These are phyloP conservation scores for Herpetomonas samuelpessoai DNA, from an alignment of 208 protist genomes.

Conservation along the genomic window DNA sequence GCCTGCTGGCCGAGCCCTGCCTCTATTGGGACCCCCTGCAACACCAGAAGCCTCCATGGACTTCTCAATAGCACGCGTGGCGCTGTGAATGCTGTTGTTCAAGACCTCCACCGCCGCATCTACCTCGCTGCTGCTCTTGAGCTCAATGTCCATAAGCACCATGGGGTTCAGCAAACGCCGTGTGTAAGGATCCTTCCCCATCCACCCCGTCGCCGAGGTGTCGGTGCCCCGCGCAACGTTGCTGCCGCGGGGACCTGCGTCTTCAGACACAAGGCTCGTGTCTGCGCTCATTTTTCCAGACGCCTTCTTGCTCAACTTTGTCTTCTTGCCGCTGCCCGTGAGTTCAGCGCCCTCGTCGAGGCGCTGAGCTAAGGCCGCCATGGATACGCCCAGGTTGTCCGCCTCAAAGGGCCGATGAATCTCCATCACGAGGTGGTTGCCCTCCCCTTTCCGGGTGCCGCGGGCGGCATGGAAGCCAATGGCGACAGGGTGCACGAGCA, in stretches of 20 bases:
- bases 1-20: neutral
- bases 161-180: constrained; percentile 19
- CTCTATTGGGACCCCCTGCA: constrained; percentile 1
- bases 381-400: constrained; percentile 51
- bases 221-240: neutral
- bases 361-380: constrained; percentile 28
- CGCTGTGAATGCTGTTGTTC: constrained; percentile 27
- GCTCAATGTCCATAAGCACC: constrained; percentile 34
- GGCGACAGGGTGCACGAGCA: constrained; percentile 78
- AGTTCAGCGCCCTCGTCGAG: constrained; percentile 23
- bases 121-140: constrained; percentile 38
- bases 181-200: neutral
- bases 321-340: constrained; percentile 13
- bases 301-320: constrained; percentile 17
- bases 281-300: neutral
- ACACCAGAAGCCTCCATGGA: constrained; percentile 23
- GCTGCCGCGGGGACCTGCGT: neutral
- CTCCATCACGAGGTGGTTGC: constrained; percentile 35
- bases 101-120: constrained; percentile 30
- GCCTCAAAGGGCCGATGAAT: constrained; percentile 42
- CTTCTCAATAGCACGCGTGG: constrained; percentile 39
- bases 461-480: constrained; percentile 45
- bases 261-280: neutral
- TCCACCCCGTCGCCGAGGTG: neutral
- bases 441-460: constrained; percentile 20